A percentile compares a stretch with the other conserved stretches of the same genome.
Conservation (phyloP, 1,284 basidiomycete species). For the Sphagnurus paluster region DNA sequence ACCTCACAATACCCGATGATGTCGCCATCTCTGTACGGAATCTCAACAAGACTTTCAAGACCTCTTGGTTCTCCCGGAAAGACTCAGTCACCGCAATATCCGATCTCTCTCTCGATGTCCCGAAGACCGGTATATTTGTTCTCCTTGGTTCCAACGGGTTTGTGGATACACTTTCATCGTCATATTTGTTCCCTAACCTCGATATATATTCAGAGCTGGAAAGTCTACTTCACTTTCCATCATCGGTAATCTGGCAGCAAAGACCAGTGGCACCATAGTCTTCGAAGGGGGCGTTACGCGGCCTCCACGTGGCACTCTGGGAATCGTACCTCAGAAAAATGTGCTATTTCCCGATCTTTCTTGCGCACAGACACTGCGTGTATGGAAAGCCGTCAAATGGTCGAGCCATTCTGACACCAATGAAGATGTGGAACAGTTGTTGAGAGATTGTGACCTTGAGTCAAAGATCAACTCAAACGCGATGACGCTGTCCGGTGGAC, state of each 20-base stretch:
- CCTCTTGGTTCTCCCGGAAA: slow-evolving; percentile 38
- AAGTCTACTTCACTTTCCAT: slow-evolving; percentile 76
- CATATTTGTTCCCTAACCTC: background rate
- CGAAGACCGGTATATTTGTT: slow-evolving; percentile 72
- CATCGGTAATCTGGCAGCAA: slow-evolving; percentile 60
- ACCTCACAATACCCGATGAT: slow-evolving; percentile 27
- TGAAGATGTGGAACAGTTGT: slow-evolving; percentile 61
- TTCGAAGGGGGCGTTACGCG: slow-evolving; percentile 58
- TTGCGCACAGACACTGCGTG: slow-evolving; percentile 69
- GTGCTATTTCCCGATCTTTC: slow-evolving; percentile 79
- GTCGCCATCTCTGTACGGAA: slow-evolving; percentile 62
- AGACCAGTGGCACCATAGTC: slow-evolving; percentile 57
- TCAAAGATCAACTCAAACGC: slow-evolving; percentile 69
- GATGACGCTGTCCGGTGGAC: slow-evolving; percentile 70
- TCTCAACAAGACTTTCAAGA: slow-evolving; percentile 57
- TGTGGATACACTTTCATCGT: background rate
- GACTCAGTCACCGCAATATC: slow-evolving; percentile 54
- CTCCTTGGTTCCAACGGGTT: slow-evolving; percentile 74
- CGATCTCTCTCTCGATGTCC: slow-evolving; percentile 66
- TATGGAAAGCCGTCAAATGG: slow-evolving; percentile 77
- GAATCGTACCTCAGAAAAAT: slow-evolving; percentile 83
- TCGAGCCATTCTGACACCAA: slow-evolving; percentile 43
- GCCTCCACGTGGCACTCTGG: slow-evolving; percentile 63
- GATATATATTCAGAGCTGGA: slow-evolving; percentile 61
- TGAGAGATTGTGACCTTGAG: slow-evolving; percentile 71